Conservation (phyloP, 306 rosid species). For the Abrus pulchellus region DNA sequence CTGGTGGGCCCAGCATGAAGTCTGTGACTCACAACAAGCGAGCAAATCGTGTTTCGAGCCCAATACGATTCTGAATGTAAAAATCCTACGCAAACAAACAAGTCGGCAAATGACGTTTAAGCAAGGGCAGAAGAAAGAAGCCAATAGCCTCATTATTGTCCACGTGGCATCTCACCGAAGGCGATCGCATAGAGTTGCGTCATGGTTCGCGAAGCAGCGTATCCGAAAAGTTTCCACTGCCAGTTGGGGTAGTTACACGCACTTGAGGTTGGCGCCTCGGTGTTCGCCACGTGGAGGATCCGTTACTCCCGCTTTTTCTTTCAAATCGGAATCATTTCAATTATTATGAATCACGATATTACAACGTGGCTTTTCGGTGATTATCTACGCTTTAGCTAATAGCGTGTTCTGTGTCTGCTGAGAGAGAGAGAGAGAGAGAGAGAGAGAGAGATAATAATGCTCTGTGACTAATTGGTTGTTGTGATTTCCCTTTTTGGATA, state of each 20-base stretch:
- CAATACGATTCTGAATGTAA: neutral
- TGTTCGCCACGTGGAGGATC: conserved; percentile 70
- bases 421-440: neutral
- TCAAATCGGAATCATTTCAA: neutral
- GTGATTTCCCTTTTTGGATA: neutral
- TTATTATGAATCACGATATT: neutral
- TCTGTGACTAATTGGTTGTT: neutral
- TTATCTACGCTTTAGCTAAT: conserved; percentile 2
- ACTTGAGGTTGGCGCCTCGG: conserved; percentile 44
- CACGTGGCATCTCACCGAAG: conserved; percentile 12
- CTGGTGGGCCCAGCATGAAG: neutral
- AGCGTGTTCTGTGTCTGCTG: conserved; percentile 18
- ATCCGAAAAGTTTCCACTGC: conserved; percentile 15
- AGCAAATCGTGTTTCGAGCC: conserved; percentile 7
- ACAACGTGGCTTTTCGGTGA: conserved; percentile 45
- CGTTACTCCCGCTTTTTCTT: conserved; percentile 55
- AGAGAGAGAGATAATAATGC: neutral
- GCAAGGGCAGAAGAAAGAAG: neutral
- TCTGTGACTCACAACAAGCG: conserved; percentile 1
- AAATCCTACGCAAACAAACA: neutral
- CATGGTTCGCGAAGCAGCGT: conserved; percentile 15
- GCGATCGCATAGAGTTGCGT: neutral
- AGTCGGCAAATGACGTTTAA: conserved; percentile 9
- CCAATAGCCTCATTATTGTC: neutral
- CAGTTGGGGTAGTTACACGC: conserved; percentile 42